Evolutionary conservation across 169 alveolate species (phyloP).

Genomic region (Plasmodium ovale): DNA sequence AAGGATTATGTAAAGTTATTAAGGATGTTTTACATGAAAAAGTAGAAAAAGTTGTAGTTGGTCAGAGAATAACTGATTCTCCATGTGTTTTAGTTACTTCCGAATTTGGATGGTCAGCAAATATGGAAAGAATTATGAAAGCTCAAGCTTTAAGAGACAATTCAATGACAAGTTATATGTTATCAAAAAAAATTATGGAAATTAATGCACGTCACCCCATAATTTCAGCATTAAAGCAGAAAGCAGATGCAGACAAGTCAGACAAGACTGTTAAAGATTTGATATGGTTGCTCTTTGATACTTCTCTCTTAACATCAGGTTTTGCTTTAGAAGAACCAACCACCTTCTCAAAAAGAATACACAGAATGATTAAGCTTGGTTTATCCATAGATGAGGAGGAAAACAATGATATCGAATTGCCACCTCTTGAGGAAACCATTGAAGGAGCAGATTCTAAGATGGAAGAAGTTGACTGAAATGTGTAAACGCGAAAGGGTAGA

Average conservation of each 20-base stretch:
- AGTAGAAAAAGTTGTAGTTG: constrained; percentile 98
- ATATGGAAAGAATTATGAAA: constrained; percentile 99
- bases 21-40: constrained; percentile 99
- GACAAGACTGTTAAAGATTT: constrained; percentile 99
- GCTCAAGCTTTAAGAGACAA: constrained; percentile 99
- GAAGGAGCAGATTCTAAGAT: constrained; percentile 93
- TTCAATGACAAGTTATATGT: constrained; percentile 96
- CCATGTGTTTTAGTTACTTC: constrained; percentile 99
- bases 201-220: constrained; percentile 98
- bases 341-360: constrained; percentile 98
- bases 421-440: constrained; percentile 92
- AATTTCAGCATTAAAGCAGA: constrained; percentile 96
- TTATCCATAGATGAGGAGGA: constrained; percentile 98
- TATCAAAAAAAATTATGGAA: constrained; percentile 99
- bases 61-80: constrained; percentile 97
- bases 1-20: constrained; percentile 97
- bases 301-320: constrained; percentile 99
- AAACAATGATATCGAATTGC: constrained; percentile 90
- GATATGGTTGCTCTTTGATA: constrained; percentile 98
- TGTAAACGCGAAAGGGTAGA: too few species aligned
- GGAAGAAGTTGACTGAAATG: constrained; percentile 98
- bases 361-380: constrained; percentile 99
- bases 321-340: constrained; percentile 99
- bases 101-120: constrained; percentile 99
- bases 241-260: constrained; percentile 96